A percentile compares a stretch with the other conserved stretches of the same genome.
Conservation (phyloP, 2,329 filamentous ascomycete genomes). For the Aspergillus clavatus region DNA sequence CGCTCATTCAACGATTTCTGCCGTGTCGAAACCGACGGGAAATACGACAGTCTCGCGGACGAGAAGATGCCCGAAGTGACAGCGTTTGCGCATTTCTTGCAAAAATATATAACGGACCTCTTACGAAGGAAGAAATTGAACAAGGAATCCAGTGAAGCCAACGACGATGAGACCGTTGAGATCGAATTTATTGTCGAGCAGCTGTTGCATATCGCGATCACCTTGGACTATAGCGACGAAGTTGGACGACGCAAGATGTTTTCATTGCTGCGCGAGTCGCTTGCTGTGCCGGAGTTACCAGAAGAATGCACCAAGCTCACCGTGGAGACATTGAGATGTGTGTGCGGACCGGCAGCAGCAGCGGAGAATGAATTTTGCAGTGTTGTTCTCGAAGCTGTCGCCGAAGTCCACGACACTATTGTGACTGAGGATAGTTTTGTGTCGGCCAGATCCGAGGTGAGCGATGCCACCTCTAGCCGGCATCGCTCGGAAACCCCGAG, state of each 20-base stretch:
- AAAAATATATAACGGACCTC: conserved; percentile 65
- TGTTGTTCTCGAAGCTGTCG: conserved; percentile 79
- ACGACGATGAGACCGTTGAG: conserved; percentile 77
- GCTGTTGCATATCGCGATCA: conserved; percentile 83
- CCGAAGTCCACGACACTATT: conserved; percentile 94
- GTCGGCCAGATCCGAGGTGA: conserved; percentile 82
- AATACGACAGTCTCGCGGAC: conserved; percentile 71
- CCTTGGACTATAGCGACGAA: conserved; percentile 95
- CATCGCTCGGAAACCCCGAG: conserved; percentile 43
- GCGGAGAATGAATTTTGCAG: conserved; percentile 48
- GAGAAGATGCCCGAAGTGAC: conserved; percentile 95
- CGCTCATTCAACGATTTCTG: conserved; percentile 95
- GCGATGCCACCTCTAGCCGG: conserved; percentile 54
- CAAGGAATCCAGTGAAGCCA: conserved; percentile 55
- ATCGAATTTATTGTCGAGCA: conserved; percentile 96
- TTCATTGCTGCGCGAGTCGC: conserved; percentile 74
- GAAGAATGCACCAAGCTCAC: conserved; percentile 89
- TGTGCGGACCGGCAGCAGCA: conserved; percentile 61
- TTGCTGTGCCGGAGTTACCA: conserved; percentile 81
- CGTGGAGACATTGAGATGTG: conserved; percentile 73
- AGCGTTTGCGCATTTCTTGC: conserved; percentile 78
- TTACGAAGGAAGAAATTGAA: conserved; percentile 37
- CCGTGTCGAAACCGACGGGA: conserved; percentile 65
- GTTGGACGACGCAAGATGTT: conserved; percentile 96
- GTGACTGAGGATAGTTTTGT: conserved; percentile 80